Evolutionary conservation across 2,329 filamentous ascomycete genomes (phyloP).

Genomic region (Trichoderma harzianum): DNA sequence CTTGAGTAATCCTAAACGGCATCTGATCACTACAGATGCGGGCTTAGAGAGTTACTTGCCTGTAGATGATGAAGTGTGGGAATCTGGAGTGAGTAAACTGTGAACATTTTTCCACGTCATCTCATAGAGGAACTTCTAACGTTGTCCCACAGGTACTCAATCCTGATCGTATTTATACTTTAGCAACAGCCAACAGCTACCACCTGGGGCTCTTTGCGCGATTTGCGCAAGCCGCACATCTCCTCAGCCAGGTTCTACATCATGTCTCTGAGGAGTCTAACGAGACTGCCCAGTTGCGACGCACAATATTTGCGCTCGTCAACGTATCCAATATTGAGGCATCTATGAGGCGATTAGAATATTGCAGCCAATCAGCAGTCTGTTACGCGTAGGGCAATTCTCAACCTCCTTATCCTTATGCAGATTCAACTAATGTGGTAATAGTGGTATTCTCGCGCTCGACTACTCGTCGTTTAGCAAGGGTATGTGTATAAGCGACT

Average conservation of each 20-base stretch:
- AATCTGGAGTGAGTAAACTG: slow-evolving; percentile 2
- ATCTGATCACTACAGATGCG: slow-evolving; percentile 16
- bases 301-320: slow-evolving; percentile 17
- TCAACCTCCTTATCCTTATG: no score
- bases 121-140: not conserved
- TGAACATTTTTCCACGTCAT: no score
- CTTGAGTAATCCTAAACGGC: slow-evolving; percentile 12
- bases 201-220: slow-evolving; percentile 17
- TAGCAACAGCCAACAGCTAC: slow-evolving; percentile 9
- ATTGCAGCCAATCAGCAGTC: slow-evolving; percentile 15
- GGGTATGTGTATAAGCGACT: not conserved
- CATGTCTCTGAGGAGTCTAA: not conserved
- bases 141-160: not conserved
- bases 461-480: not conserved
- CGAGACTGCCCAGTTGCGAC: slow-evolving; percentile 13
- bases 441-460: slow-evolving; percentile 13
- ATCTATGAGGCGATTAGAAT: slow-evolving; percentile 7
- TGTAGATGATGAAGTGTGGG: slow-evolving; percentile 16
- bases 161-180: not conserved
- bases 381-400: slow-evolving; percentile 3
- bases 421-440: not conserved
- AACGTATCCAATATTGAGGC: slow-evolving; percentile 9
- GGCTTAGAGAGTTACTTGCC: slow-evolving; percentile 17
- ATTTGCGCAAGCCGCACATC: slow-evolving; percentile 16
- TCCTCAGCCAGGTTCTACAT: slow-evolving; percentile 17